Evolutionary conservation across 371 early-diverging fungal genomes (phyloP), one percentile per base, ranked within the genome.

Genomic region (Zychaea mexicana): DNA sequence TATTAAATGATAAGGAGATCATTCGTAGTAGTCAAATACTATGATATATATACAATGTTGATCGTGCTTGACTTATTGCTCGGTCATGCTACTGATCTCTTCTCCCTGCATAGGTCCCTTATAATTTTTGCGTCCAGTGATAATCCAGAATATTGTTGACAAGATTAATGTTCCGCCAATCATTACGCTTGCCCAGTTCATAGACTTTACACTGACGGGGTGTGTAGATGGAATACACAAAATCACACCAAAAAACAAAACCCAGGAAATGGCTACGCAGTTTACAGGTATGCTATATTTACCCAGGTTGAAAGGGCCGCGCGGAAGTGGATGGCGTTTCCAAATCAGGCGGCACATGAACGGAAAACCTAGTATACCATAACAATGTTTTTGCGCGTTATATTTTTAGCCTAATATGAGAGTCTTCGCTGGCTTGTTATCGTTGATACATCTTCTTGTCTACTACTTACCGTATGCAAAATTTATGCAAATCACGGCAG

Each of bases 31-130:
- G n/a, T n/a, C n/a, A n/a, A n/a, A n/a, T n/a, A n/a, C n/a, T n/a
- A n/a, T n/a, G n/a, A n/a, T n/a, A n/a, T n/a, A n/a, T n/a, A n/a
- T n/a, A n/a, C n/a, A n/a, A n/a, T n/a, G n/a, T n/a, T n/a, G n/a
- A n/a, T n/a, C n/a, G n/a, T n/a, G n/a, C n/a, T n/a, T n/a, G n/a
- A n/a, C n/a, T n/a, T n/a, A n/a, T n/a, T n/a, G n/a, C n/a, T n/a
- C n/a, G n/a, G n/a, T n/a, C n/a, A n/a, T n/a, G n/a, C n/a, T n/a
- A n/a, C n/a, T n/a, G n/a, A n/a, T n/a, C n/a, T n/a, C n/a, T n/a
- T n/a, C n/a, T n/a, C n/a, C n/a, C n/a, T 64, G 92, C 61, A 62
- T 56, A 19, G 72, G 72, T 0, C 72, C 72, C 47, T 66, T 64
- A 47, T 68, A 72, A 17, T 45, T 42, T 21, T 68, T 57, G 24